Base-by-base conservation (phyloP, 1,284 basidiomycete species). In the Hypsizygus ulmarius region DNA sequence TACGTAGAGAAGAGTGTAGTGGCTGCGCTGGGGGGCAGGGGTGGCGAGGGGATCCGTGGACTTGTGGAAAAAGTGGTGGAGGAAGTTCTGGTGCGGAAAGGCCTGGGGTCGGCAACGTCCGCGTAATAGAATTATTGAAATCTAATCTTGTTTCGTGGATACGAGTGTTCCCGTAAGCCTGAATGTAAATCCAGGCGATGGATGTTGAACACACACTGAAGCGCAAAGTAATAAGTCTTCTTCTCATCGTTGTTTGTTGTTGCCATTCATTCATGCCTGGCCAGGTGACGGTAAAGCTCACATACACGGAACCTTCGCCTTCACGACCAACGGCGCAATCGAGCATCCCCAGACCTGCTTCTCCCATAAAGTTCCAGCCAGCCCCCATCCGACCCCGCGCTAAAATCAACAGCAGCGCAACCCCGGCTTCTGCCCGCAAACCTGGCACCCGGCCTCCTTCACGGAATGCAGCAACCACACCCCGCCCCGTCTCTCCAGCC, bases 1-100 rank as follows among this genome's bases (percentile, higher is more conserved):
- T 92, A 90, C 55, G 88, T 93, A 3, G 79, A 81, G 61, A 91
- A 91, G 71, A 86, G 89, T 47, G 88, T 93, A 2, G 63, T 72
- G 32, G 89, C 89, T 47, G 83, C 87, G 34, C 70, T 95, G 41
- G 81, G 80, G 9, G 80, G 82, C 5, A 71, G 70, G 1, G 80
- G 75, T 0, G 75, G 78, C 32, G 75, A 75, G 35, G 74, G 75
- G 2, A 62, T 93, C 40, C 74, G 77, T 47, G 70, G 56, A 2
- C 58, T 90, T 61, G 77, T 95, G 16, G 86, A 90, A 67, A 81
- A 78, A 55, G 73, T 86, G 3, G 88, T 93, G 5, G 81, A 87
- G 59, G 77, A 81, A 33, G 76, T 82, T 5, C 60, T 93, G 54
- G 73, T 67, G 19, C 78, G 75, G 64, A 80, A 78, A 54, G 75